phyloP scores from a whole-genome alignment of 164 flowering plant genomes.

The Platanus orientalis region DNA sequence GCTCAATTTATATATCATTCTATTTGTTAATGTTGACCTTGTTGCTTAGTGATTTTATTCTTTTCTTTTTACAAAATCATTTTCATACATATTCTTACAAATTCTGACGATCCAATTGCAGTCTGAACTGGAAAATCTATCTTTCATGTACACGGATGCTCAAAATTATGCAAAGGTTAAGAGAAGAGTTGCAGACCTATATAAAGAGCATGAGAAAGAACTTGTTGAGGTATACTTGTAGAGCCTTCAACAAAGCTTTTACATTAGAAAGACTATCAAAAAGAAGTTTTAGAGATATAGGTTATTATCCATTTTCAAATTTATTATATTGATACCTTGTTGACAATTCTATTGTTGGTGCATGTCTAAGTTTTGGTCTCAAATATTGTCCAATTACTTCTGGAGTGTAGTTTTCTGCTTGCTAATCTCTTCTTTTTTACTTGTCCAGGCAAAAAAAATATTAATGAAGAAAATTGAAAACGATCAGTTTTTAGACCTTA shows the following conservation, averaged over 20 bases:
- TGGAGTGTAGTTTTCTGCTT: neutral
- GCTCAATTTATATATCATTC: too few species aligned
- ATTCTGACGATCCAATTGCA: constrained; percentile 32
- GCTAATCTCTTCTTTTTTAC: constrained; percentile 3
- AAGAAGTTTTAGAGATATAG: neutral
- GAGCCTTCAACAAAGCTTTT: neutral
- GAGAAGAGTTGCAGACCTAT: constrained; percentile 69
- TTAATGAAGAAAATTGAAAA: constrained; percentile 73
- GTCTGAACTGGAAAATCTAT: constrained; percentile 95
- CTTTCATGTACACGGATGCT: constrained; percentile 91
- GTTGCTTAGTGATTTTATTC: neutral
- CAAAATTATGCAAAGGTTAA: constrained; percentile 76
- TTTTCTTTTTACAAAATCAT: neutral
- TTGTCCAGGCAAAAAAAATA: constrained; percentile 71
- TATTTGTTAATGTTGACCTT: too few species aligned
- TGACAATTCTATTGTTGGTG: neutral
- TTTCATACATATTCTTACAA: neutral
- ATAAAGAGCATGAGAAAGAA: constrained; percentile 85
- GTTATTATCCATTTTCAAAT: neutral
- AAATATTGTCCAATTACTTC: neutral
- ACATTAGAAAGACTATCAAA: neutral
- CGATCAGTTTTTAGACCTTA: constrained; percentile 79
- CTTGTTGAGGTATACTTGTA: constrained; percentile 60
- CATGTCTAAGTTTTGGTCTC: neutral
- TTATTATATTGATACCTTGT: too few species aligned